These are phyloP conservation scores for Paraphoma sp. DNA, from an alignment of 2,329 filamentous ascomycete genomes.

Conservation along the genomic window DNA sequence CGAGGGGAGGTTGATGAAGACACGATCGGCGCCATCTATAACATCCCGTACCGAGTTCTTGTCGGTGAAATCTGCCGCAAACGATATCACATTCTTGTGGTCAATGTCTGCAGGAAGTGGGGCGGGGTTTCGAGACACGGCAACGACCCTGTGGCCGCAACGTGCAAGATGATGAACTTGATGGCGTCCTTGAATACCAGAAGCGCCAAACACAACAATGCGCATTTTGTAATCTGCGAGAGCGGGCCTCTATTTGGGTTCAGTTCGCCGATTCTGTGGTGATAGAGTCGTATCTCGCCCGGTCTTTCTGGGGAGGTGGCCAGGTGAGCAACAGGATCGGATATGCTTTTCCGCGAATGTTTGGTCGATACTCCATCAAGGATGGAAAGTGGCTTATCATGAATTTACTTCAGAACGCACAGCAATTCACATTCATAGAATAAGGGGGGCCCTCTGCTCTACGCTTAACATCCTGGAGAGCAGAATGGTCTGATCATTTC, in stretches of 20 bases:
- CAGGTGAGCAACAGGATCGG: too few relatives aligned
- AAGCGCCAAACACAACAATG: slow-evolving; percentile 37
- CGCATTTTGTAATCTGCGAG: slow-evolving; percentile 20
- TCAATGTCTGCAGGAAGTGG: slow-evolving; percentile 19
- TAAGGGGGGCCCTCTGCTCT: too few relatives aligned
- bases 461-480: too few relatives aligned
- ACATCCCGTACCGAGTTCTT: slow-evolving; percentile 14
- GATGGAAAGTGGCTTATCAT: too few relatives aligned
- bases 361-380: too few relatives aligned
- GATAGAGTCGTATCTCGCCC: not conserved
- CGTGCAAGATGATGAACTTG: slow-evolving; percentile 33
- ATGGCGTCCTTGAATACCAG: slow-evolving; percentile 37
- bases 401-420: too few relatives aligned
- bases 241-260: not conserved
- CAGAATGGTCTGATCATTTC: too few relatives aligned
- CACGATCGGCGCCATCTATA: slow-evolving; percentile 23
- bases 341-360: too few relatives aligned
- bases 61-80: slow-evolving; percentile 31
- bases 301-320: too few relatives aligned
- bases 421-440: too few relatives aligned
- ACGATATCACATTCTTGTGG: slow-evolving; percentile 18
- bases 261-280: not conserved
- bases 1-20: slow-evolving; percentile 38
- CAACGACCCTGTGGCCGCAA: slow-evolving; percentile 34
- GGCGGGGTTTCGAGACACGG: slow-evolving; percentile 32